Percentiles rank a stretch among this genome's conserved stretches.
Evolutionary conservation across 2,329 filamentous ascomycete genomes (phyloP).

Genomic region (Periconia digitata): DNA sequence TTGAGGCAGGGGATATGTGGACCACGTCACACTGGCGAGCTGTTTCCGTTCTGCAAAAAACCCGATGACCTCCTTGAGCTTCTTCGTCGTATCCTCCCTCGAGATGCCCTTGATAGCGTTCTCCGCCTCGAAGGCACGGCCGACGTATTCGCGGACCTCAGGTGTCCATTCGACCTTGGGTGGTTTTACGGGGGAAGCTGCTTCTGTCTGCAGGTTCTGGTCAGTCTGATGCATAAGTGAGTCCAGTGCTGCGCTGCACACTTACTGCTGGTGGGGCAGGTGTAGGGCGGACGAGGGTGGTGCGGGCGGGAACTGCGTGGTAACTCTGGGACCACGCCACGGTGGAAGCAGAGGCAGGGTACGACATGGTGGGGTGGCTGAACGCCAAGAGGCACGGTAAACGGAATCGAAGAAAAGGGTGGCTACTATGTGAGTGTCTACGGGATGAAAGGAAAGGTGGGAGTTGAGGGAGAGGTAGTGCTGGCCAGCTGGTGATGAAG

Average conservation of each 20-base stretch:
- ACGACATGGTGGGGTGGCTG: slow-evolving; percentile 23
- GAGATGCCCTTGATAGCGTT: slow-evolving; percentile 55
- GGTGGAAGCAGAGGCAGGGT: slow-evolving; percentile 25
- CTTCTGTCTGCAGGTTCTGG: slow-evolving; percentile 17
- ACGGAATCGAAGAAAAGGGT: slow-evolving; percentile 7
- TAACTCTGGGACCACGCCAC: slow-evolving; percentile 37
- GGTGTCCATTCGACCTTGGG: slow-evolving; percentile 76
- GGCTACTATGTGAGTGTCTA: slow-evolving; percentile 21
- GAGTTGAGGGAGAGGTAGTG: slow-evolving; percentile 6
- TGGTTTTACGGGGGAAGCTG: slow-evolving; percentile 39
- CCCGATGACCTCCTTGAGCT: slow-evolving; percentile 83
- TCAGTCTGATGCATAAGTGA: slow-evolving; percentile 15
- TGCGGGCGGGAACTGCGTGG: slow-evolving; percentile 50
- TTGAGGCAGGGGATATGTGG: slow-evolving; percentile 79
- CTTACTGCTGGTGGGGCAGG: slow-evolving; percentile 25
- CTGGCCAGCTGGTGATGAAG: slow-evolving; percentile 6
- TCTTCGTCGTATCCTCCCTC: slow-evolving; percentile 73
- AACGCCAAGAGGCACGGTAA: background rate
- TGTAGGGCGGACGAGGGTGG: slow-evolving; percentile 28
- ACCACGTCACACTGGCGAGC: slow-evolving; percentile 79
- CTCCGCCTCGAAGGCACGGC: slow-evolving; percentile 78
- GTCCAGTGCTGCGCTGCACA: slow-evolving; percentile 2
- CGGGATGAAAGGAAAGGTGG: background rate
- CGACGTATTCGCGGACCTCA: slow-evolving; percentile 84
- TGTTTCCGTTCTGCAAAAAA: slow-evolving; percentile 73